Evolutionary conservation across 345 rosid species (phyloP).

Genomic region (Mallotus nudiflorus): DNA sequence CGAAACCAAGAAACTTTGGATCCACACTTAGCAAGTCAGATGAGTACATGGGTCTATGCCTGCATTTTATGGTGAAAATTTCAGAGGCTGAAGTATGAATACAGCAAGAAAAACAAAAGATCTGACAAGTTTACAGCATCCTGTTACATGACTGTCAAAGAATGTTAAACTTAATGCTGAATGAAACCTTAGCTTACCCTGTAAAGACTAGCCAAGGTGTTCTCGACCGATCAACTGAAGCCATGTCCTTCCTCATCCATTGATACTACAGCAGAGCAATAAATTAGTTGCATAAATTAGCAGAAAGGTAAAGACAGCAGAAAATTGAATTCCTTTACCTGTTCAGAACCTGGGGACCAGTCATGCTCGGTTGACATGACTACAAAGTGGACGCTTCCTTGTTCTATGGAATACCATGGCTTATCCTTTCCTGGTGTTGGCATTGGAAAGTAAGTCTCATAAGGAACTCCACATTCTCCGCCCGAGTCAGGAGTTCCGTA

Average conservation of each 20-base stretch:
- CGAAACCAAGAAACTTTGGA: constrained; percentile 9
- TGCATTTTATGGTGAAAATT: constrained; percentile 22
- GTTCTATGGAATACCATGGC: constrained; percentile 75
- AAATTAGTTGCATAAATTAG: not conserved
- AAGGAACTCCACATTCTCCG: constrained; percentile 73
- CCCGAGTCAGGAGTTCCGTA: constrained; percentile 57
- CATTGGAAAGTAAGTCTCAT: constrained; percentile 71
- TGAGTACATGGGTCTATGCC: constrained; percentile 71
- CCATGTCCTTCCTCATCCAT: constrained; percentile 62
- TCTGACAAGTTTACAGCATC: no score
- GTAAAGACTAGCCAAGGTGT: constrained; percentile 65
- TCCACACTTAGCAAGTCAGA: constrained; percentile 29
- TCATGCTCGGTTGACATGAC: constrained; percentile 68
- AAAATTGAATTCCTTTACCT: constrained; percentile 30
- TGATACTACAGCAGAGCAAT: constrained; percentile 30
- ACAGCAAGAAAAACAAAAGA: no score
- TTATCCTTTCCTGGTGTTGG: constrained; percentile 59
- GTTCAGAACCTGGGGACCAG: constrained; percentile 49
- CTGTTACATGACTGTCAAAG: not conserved
- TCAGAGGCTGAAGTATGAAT: no score
- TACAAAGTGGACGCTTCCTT: constrained; percentile 53
- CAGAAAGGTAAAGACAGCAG: not conserved
- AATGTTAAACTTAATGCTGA: not conserved
- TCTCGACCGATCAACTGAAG: constrained; percentile 50
- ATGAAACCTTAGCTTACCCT: constrained; percentile 45